Conservation (phyloP, 2,329 filamentous ascomycete genomes). For the Drechslera avenae region DNA sequence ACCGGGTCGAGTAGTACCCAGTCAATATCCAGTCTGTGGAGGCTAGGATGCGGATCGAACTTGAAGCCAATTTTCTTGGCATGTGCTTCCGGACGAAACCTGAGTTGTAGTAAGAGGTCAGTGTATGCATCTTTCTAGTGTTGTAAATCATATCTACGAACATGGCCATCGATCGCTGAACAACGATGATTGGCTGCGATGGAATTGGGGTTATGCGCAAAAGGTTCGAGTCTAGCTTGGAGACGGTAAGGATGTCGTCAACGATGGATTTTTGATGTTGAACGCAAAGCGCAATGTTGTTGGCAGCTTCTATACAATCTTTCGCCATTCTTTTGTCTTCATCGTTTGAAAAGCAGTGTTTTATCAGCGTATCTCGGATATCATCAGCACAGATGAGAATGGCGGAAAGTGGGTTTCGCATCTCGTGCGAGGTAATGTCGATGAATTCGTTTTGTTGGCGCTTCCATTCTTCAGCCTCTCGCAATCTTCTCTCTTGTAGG, state of each 20-base stretch:
- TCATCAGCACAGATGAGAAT: conserved; percentile 44
- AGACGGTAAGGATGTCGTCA: conserved; percentile 44
- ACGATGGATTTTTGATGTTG: conserved; percentile 45
- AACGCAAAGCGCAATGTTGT: conserved; percentile 50
- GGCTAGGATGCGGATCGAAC: conserved; percentile 43
- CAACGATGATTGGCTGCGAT: conserved; percentile 43
- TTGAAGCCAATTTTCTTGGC: conserved; percentile 36
- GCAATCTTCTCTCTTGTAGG: conserved; percentile 31
- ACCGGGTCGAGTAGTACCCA: conserved; percentile 50
- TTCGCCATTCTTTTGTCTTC: conserved; percentile 21
- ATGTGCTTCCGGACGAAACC: conserved; percentile 41
- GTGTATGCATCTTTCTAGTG: not conserved
- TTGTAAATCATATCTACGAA: conserved; percentile 7
- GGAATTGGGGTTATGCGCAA: conserved; percentile 46
- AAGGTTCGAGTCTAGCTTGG: conserved; percentile 39
- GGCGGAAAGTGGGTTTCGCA: conserved; percentile 44
- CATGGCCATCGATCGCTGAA: conserved; percentile 46
- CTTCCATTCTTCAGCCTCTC: conserved; percentile 42
- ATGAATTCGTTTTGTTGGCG: conserved; percentile 45
- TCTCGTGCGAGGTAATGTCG: conserved; percentile 46
- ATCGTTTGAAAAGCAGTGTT: conserved; percentile 20
- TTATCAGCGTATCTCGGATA: conserved; percentile 34
- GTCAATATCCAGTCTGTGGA: conserved; percentile 43
- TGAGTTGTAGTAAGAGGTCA: not conserved
- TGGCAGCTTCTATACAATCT: conserved; percentile 39